These are phyloP conservation scores for Hypoxylon intermedium DNA, from an alignment of 495 filamentous ascomycete genomes.

Conservation along the genomic window DNA sequence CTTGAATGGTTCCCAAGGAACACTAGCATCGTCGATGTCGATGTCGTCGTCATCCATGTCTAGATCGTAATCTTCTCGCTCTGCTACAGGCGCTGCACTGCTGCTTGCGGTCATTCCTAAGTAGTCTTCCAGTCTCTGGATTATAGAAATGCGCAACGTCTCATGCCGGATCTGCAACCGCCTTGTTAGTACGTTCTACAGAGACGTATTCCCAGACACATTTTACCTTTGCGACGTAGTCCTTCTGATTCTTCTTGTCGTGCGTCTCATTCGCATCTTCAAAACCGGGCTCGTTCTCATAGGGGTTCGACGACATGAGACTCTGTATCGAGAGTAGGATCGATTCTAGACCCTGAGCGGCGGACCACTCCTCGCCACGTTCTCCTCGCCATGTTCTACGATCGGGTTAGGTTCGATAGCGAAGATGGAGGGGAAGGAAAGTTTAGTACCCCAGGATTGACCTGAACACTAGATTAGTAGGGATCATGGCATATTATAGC, in stretches of 20 bases:
- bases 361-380: slow-evolving; percentile 91
- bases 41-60: slow-evolving; percentile 53
- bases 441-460: slow-evolving; percentile 84
- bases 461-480: slow-evolving; percentile 52
- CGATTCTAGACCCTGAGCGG: slow-evolving; percentile 93
- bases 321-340: slow-evolving; percentile 96
- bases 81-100: slow-evolving; percentile 45
- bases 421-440: slow-evolving; percentile 2
- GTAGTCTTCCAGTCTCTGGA: slow-evolving; percentile 82
- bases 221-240: slow-evolving; percentile 85
- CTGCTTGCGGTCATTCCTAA: slow-evolving; percentile 65
- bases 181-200: slow-evolving; percentile 2
- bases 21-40: slow-evolving; percentile 55
- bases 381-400: slow-evolving; percentile 90
- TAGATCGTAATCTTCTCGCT: slow-evolving; percentile 60
- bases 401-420: slow-evolving; percentile 39
- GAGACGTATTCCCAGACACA: background rate
- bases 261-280: slow-evolving; percentile 71
- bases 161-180: slow-evolving; percentile 82
- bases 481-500: background rate
- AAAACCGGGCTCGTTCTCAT: slow-evolving; percentile 95
- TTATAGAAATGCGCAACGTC: slow-evolving; percentile 83
- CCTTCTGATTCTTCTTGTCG: slow-evolving; percentile 76
- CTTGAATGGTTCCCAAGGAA: slow-evolving; percentile 78
- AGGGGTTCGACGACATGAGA: slow-evolving; percentile 91